phyloP scores from a whole-genome alignment of 1,139 yeast species.

The Entelexis paramagnoliae region DNA sequence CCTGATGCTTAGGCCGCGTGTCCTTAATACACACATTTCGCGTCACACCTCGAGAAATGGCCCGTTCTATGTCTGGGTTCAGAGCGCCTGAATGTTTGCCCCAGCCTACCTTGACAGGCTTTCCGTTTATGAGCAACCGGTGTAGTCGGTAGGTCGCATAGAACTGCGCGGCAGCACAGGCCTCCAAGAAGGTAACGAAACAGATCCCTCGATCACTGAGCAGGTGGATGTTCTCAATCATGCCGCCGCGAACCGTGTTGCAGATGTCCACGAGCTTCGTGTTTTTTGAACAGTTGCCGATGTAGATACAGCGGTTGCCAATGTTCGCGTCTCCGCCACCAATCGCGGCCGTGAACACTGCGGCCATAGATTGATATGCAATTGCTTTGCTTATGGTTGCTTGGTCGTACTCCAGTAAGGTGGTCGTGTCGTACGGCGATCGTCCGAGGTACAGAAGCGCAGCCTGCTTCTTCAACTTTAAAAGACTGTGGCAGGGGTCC shows the following conservation, averaged over 20 bases:
- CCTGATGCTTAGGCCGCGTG: slow-evolving; percentile 1
- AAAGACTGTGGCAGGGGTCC: slow-evolving; percentile 56
- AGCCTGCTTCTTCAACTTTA: slow-evolving; percentile 91
- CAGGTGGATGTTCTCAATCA: slow-evolving; percentile 51
- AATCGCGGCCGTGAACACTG: slow-evolving; percentile 59
- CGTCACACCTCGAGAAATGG: slow-evolving; percentile 90
- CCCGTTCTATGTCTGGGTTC: slow-evolving; percentile 66
- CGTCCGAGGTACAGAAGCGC: slow-evolving; percentile 86
- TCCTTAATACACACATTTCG: slow-evolving; percentile 85
- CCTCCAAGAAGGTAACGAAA: slow-evolving; percentile 83
- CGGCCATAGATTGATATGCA: slow-evolving; percentile 65
- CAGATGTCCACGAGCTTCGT: slow-evolving; percentile 87
- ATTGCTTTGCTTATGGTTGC: slow-evolving; percentile 34
- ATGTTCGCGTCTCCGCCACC: slow-evolving; percentile 61
- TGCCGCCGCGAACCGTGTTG: slow-evolving; percentile 87
- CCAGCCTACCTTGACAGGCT: slow-evolving; percentile 87
- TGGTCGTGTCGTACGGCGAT: slow-evolving; percentile 16
- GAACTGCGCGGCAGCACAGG: slow-evolving; percentile 88
- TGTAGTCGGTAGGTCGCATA: slow-evolving; percentile 79
- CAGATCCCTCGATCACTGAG: slow-evolving; percentile 79
- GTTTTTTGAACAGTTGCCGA: slow-evolving; percentile 78
- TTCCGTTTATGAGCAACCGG: slow-evolving; percentile 68
- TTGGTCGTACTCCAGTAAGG: slow-evolving; percentile 55
- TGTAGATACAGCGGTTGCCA: slow-evolving; percentile 84
- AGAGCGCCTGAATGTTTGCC: slow-evolving; percentile 91